phyloP scores from a whole-genome alignment of 2,329 filamentous ascomycete species.

The Colletotrichum navitas region DNA sequence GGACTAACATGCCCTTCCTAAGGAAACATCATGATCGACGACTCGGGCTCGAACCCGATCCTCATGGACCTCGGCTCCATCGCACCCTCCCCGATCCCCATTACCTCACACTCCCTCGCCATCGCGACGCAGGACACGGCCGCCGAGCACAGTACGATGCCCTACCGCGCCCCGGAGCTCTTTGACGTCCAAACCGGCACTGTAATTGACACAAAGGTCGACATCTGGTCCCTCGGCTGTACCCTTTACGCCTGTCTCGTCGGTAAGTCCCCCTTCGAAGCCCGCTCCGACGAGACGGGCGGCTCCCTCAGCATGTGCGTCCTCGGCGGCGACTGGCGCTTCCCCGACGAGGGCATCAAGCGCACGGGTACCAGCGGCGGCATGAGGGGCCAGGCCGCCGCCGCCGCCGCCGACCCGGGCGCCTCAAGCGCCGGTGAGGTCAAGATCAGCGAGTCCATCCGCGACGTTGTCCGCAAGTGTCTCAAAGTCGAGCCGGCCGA shows the following conservation, averaged over 20 bases:
- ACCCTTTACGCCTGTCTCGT: constrained; percentile 98
- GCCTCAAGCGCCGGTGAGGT: constrained; percentile 54
- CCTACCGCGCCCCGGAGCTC: constrained; percentile 95
- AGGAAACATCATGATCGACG: constrained; percentile 98
- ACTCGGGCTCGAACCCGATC: constrained; percentile 88
- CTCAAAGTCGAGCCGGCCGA: constrained; percentile 88
- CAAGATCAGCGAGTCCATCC: constrained; percentile 82
- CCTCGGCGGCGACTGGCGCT: constrained; percentile 93
- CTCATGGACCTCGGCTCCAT: constrained; percentile 98
- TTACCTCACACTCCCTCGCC: constrained; percentile 90
- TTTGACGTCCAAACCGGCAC: constrained; percentile 97
- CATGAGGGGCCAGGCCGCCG: constrained; percentile 45
- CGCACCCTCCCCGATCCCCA: constrained; percentile 85
- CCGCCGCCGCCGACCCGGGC: constrained; percentile 46
- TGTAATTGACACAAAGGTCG: constrained; percentile 93
- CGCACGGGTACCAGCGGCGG: constrained; percentile 56
- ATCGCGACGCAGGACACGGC: constrained; percentile 94
- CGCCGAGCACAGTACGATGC: constrained; percentile 98
- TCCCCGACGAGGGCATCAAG: constrained; percentile 83
- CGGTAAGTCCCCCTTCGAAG: constrained; percentile 96
- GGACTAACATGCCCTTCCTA: constrained; percentile 19
- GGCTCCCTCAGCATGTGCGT: constrained; percentile 94
- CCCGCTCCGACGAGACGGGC: constrained; percentile 94
- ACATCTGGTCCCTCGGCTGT: constrained; percentile 97
- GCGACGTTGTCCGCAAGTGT: constrained; percentile 89